Evolutionary conservation across 208 protist genomes (phyloP), one percentile per base, ranked within the genome.

Genomic region (Leishmania guyanensis): DNA sequence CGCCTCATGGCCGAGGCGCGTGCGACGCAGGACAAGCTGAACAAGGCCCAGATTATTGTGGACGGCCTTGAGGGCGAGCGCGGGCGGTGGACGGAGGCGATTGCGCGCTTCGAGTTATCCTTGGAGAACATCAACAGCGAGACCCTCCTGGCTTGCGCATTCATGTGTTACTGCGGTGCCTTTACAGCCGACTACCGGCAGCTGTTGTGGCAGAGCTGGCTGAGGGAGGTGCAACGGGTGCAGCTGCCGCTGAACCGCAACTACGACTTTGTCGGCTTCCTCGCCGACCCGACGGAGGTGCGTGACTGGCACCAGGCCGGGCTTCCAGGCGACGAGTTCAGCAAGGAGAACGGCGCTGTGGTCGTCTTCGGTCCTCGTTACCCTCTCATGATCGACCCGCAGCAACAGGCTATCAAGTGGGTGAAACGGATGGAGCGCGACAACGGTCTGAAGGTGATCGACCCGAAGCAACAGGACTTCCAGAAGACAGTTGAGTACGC

Each of bases 381-480:
- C 93, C 99, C 99, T 39, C 94, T 99, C 33, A 99, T 99, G 94
- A 99, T 99, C 80, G 99, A 99, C 88, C 99, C 99, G 62, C 99
- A 99, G 92, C 93, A 95, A 85, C 99, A 99, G 92, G 99, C 99
- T 8, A 99, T 99, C 86, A 99, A 99, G 91, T 99, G 99, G 99
- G 96, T 99, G 60, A 99, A 99, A 84, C 96, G 96, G 17, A 98
- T 98, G 92, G 97, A 99, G 90, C 92, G 96, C 48, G 92, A 98
- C 78, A 95, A 93, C 79, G 92, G 97, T 9, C 91, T 99, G 17
- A 96, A 98, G 86, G 89, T 99, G 48, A 94, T 99, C 75, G 95
- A 99, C 82, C 90, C 94, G 36, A 99, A 99, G 88, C 94, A 99
- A 84, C 48, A 91, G 8, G 97, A 99, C 87, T 98, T 98, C 81